These are phyloP conservation scores for Aspergillus transmontanensis DNA, from an alignment of 2,329 filamentous ascomycete genomes.

Conservation along the genomic window DNA sequence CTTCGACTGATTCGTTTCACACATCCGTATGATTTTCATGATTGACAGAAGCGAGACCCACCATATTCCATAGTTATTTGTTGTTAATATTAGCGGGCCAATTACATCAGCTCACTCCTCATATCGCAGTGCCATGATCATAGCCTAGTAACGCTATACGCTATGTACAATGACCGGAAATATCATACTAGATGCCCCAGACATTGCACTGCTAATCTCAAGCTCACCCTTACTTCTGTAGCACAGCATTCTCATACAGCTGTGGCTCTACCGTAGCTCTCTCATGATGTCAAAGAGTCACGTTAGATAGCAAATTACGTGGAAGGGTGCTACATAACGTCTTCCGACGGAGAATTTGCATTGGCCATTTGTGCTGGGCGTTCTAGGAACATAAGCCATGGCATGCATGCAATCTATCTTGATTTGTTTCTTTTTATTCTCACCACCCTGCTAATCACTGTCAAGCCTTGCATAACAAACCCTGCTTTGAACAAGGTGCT, in stretches of 20 bases:
- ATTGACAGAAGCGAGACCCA: slow-evolving; percentile 5
- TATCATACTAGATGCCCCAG: neutral
- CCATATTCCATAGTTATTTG: slow-evolving; percentile 1
- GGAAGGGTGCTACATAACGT: slow-evolving; percentile 11
- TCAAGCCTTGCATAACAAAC: neutral
- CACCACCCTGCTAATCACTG: neutral
- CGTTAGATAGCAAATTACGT: slow-evolving; percentile 2
- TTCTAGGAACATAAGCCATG: neutral
- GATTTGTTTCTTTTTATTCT: neutral
- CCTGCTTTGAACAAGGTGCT: neutral
- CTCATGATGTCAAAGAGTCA: slow-evolving; percentile 10
- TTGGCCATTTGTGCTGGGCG: neutral
- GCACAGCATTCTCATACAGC: neutral
- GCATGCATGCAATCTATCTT: neutral
- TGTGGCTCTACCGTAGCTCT: neutral
- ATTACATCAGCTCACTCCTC: neutral
- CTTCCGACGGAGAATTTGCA: neutral
- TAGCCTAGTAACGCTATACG: neutral
- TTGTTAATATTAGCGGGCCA: neutral
- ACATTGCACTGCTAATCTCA: neutral
- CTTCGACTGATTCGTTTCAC: slow-evolving; percentile 1
- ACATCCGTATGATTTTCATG: slow-evolving; percentile 1
- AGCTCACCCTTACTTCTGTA: neutral
- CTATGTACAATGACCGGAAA: neutral
- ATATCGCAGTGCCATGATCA: neutral